phyloP scores from a whole-genome alignment of 768 basidiomycete species.

The Sutorius australiensis region DNA sequence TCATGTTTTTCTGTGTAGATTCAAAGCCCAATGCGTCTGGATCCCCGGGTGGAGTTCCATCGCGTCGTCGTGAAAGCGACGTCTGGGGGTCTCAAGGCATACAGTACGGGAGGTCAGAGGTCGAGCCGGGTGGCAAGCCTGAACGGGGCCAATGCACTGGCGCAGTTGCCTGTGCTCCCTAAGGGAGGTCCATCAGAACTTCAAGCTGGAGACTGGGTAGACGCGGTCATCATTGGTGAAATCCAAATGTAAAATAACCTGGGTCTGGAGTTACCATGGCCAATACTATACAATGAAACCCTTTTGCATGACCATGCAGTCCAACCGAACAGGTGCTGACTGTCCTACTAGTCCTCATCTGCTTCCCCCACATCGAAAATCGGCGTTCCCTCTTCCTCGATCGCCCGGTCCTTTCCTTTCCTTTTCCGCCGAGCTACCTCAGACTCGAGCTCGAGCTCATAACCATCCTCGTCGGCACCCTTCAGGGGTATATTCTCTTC shows the following conservation, averaged over 20 bases:
- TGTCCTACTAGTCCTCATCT: constrained; percentile 40
- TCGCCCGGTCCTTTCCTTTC: constrained; percentile 50
- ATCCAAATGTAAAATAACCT: constrained; percentile 33
- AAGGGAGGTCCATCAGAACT: constrained; percentile 36
- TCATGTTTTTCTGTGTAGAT: constrained; percentile 36
- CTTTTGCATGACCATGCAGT: not conserved
- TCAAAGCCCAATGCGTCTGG: constrained; percentile 59
- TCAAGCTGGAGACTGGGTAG: constrained; percentile 50
- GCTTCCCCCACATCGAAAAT: constrained; percentile 57
- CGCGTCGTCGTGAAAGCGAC: constrained; percentile 58
- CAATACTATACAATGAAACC: not conserved
- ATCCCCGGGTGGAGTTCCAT: constrained; percentile 79
- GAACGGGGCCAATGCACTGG: constrained; percentile 75
- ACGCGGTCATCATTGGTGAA: constrained; percentile 70
- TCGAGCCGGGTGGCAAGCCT: constrained; percentile 81
- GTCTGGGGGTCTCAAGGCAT: constrained; percentile 52
- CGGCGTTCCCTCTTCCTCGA: constrained; percentile 33
- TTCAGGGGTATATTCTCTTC: constrained; percentile 77
- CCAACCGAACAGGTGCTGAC: no score
- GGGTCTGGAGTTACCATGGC: not conserved
- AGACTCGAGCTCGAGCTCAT: constrained; percentile 45
- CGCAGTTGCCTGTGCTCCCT: constrained; percentile 54
- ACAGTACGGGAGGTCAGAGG: constrained; percentile 83
- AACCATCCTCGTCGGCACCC: constrained; percentile 31
- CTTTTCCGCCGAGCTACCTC: constrained; percentile 32